Percentiles rank a stretch among this genome's conserved stretches.
These are phyloP conservation scores for Echites panduratus DNA, from an alignment of 257 asterid species.

Conservation along the genomic window DNA sequence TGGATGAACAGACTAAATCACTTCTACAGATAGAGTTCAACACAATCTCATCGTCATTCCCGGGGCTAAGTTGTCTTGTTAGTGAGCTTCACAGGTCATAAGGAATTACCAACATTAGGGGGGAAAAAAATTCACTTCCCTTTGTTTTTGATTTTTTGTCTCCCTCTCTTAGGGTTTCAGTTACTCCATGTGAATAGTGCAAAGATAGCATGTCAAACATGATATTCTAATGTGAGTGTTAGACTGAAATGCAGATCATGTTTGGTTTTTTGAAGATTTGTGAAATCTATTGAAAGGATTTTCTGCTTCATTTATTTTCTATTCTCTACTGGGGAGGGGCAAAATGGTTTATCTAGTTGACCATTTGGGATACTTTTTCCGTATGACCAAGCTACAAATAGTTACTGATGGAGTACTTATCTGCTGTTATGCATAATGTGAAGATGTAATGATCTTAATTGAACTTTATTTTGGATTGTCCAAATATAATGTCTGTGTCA, in stretches of 20 bases:
- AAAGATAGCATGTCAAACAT: background rate
- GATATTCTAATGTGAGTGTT: background rate
- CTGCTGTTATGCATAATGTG: background rate
- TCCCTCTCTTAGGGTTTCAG: background rate
- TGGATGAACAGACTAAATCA: constrained; percentile 78
- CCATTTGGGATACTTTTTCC: background rate
- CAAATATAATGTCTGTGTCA: background rate
- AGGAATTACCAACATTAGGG: background rate
- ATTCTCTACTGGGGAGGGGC: background rate
- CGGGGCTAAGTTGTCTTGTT: constrained; percentile 89
- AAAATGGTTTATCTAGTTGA: background rate
- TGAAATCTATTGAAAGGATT: background rate
- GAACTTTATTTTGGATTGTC: background rate
- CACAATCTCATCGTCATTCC: constrained; percentile 91
- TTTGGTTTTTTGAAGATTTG: background rate
- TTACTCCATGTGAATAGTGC: background rate
- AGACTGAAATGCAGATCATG: background rate
- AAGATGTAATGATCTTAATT: background rate
- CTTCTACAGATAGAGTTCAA: constrained; percentile 98
- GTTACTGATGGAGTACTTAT: background rate
- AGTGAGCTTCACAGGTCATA: constrained; percentile 90
- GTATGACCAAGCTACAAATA: background rate
- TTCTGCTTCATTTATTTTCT: background rate
- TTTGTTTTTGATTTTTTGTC: background rate
- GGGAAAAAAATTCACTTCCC: background rate